A percentile compares a stretch with the other conserved stretches of the same genome.
Evolutionary conservation across 805 yeast species (phyloP).

Genomic region (Saccharomycopsis sp.): DNA sequence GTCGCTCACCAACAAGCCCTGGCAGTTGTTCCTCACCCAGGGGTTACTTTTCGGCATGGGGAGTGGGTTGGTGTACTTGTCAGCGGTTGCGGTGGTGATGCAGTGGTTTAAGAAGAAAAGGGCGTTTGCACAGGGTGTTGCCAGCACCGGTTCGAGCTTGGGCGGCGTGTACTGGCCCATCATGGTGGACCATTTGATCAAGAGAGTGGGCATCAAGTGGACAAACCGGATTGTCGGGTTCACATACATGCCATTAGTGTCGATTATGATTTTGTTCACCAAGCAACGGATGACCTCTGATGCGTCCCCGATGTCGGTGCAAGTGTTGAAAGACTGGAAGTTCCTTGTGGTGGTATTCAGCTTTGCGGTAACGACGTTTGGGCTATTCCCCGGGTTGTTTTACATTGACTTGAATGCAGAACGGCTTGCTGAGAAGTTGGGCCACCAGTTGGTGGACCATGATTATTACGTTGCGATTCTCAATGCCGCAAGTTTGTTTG

Average conservation of each 20-base stretch:
- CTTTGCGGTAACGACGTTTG: slow-evolving; percentile 21
- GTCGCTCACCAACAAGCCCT: slow-evolving; percentile 35
- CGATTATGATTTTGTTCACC: slow-evolving; percentile 26
- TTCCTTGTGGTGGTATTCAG: slow-evolving; percentile 8
- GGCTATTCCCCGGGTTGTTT: slow-evolving; percentile 31
- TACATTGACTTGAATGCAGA: slow-evolving; percentile 20
- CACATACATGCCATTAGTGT: slow-evolving; percentile 22
- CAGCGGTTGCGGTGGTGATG: slow-evolving; percentile 36
- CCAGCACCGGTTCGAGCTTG: slow-evolving; percentile 39
- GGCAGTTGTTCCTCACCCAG: slow-evolving; percentile 47
- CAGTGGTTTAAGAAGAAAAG: slow-evolving; percentile 40
- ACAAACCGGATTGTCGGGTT: slow-evolving; percentile 34
- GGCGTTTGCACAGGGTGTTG: slow-evolving; percentile 41
- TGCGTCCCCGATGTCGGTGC: slow-evolving; percentile 25
- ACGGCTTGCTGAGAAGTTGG: slow-evolving; percentile 13
- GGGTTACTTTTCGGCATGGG: slow-evolving; percentile 44
- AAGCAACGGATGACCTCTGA: slow-evolving; percentile 28
- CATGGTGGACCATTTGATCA: slow-evolving; percentile 32
- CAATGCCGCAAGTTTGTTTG: slow-evolving; percentile 38
- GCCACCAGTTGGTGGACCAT: background rate
- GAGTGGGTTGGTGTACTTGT: slow-evolving; percentile 35
- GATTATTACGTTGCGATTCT: slow-evolving; percentile 21
- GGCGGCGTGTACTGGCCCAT: slow-evolving; percentile 46
- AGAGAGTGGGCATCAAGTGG: slow-evolving; percentile 37
- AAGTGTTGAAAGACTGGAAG: slow-evolving; percentile 19